Evolutionary conservation across 1,284 basidiomycete genomes (phyloP), one percentile per base, ranked within the genome.

Genomic region (Gymnopus androsaceus): DNA sequence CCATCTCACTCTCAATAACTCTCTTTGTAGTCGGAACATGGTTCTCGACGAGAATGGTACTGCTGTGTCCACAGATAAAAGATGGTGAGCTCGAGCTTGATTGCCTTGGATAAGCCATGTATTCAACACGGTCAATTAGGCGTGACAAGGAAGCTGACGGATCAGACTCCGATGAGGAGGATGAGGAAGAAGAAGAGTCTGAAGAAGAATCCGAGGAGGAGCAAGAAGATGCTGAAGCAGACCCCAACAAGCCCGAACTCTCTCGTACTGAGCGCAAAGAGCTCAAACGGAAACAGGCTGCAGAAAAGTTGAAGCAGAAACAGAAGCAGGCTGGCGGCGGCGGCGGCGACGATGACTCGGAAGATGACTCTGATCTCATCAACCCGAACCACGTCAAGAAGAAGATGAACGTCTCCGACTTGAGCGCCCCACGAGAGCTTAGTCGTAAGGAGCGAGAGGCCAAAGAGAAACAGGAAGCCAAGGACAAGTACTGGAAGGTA

Each of bases 401-500:
- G 77, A 85, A 84, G 66, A 63, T 88, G 68, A 87, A 78, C 50
- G 83, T 89, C 36, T 78, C 84, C 5, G 86, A 88, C 67, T 63
- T 88, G 21, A 75, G 73, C 50, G 72, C 75, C 9, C 80, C 84
- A 1, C 71, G 75, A 58, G 80, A 90, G 66, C 66, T 88, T 55
- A 79, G 81, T 28, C 75, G 92, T 57, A 79, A 82, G 59, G 92
- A 94, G 70, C 95, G 94, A 61, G 94, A 96, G 67, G 85, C 84
- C 64, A 92, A 92, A 66, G 92, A 95, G 72, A 94, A 93, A 76
- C 83, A 91, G 67, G 92, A 93, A 5, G 92, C 93, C 0, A 83
- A 90, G 65, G 92, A 94, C 40, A 77, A 81, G 31, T 95, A 94
- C 71, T 84, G 88, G 90, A 88, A 94, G 85, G 89, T 84, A 55